Conservation (phyloP, 2,329 filamentous ascomycete genomes). For the Fusarium phyllophilum region DNA sequence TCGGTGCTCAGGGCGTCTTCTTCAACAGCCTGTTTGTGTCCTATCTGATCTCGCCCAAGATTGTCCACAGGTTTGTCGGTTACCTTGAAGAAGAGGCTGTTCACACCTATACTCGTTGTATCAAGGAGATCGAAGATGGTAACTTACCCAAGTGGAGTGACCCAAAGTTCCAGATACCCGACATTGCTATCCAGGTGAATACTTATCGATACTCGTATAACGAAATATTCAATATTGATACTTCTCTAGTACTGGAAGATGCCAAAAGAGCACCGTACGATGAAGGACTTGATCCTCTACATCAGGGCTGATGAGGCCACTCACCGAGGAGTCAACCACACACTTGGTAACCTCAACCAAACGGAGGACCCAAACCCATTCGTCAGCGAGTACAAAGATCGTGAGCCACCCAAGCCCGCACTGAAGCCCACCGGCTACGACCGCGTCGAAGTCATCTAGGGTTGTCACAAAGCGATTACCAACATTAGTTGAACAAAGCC, state of each 20-base stretch:
- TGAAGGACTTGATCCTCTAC: conserved; percentile 89
- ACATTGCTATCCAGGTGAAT: conserved; percentile 77
- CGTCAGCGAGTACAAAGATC: conserved; percentile 81
- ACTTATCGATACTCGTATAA: neutral
- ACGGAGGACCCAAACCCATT: conserved; percentile 92
- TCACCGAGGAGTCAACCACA: conserved; percentile 96
- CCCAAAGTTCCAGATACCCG: conserved; percentile 77
- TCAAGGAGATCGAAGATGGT: conserved; percentile 88
- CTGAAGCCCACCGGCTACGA: conserved; percentile 81
- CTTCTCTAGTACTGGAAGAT: conserved; percentile 82
- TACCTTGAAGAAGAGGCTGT: conserved; percentile 98
- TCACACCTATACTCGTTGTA: conserved; percentile 90
- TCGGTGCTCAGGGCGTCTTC: conserved; percentile 94
- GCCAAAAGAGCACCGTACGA: conserved; percentile 82
- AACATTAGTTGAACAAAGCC: neutral
- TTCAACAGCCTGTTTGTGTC: conserved; percentile 93
- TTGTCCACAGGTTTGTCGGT: conserved; percentile 94
- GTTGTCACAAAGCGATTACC: neutral
- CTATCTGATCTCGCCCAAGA: conserved; percentile 87
- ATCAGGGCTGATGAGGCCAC: conserved; percentile 90
- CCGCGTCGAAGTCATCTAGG: conserved; percentile 78
- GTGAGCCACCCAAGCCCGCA: conserved; percentile 72
- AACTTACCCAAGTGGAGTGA: conserved; percentile 82
- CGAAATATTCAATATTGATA: conserved; percentile 7
- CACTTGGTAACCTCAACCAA: conserved; percentile 87